phyloP scores from a whole-genome alignment of 2,329 filamentous ascomycete species.

The Cryphonectria carpinicola region DNA sequence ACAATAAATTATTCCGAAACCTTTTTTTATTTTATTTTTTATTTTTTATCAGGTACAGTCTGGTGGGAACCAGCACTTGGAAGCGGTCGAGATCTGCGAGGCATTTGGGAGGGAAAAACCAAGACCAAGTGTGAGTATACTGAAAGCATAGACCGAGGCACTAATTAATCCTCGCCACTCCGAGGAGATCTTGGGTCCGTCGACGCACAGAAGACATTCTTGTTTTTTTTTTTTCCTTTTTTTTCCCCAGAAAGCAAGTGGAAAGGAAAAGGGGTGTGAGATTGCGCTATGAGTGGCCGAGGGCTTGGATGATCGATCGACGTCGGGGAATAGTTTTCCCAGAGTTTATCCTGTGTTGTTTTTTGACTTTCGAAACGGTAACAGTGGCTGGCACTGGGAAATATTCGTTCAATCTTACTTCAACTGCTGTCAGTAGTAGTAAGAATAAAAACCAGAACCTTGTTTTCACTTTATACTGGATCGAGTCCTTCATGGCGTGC shows the following conservation, averaged over 20 bases:
- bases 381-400: neutral
- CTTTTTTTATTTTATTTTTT: too few relatives aligned
- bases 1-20: neutral
- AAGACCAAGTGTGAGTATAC: neutral
- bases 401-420: neutral
- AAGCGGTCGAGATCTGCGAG: neutral
- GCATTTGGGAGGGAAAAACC: too few relatives aligned
- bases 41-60: neutral
- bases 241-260: neutral
- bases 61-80: neutral
- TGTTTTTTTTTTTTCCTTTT: too few relatives aligned
- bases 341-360: constrained; percentile 3
- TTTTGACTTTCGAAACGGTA: neutral
- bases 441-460: too few relatives aligned
- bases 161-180: neutral
- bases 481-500: neutral
- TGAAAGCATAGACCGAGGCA: neutral
- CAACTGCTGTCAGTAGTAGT: too few relatives aligned
- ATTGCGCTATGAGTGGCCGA: neutral
- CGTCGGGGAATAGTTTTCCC: constrained; percentile 25
- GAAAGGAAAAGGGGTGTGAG: neutral
- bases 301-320: neutral
- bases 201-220: neutral
- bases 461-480: neutral
- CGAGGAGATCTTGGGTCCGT: neutral